A percentile compares a stretch with the other conserved stretches of the same genome.
phyloP scores from a whole-genome alignment of 805 yeast species.

The Myxozyma neotropica region DNA sequence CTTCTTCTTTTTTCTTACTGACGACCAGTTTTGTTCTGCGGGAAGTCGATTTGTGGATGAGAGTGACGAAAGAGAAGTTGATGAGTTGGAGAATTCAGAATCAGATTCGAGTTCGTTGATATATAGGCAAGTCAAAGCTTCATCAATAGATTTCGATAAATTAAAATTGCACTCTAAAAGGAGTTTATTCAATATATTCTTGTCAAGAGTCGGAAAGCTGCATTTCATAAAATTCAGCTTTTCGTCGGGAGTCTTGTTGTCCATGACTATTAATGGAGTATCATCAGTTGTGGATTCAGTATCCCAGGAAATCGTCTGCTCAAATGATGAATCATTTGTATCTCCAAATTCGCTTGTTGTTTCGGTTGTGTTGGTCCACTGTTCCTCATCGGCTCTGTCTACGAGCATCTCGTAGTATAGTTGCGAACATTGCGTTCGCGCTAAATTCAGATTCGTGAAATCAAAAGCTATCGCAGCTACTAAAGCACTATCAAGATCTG shows the following conservation, averaged over 20 bases:
- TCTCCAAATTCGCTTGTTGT: background rate
- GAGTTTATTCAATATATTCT: background rate
- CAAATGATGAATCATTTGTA: background rate
- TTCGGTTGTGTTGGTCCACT: background rate
- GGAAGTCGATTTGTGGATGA: background rate
- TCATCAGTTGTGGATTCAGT: slow-evolving; percentile 3
- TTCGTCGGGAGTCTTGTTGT: slow-evolving; percentile 5
- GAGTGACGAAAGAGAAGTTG: background rate
- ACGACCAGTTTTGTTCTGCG: slow-evolving; percentile 1
- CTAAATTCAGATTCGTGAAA: background rate
- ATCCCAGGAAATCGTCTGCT: slow-evolving; percentile 5
- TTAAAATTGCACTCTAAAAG: slow-evolving; percentile 3
- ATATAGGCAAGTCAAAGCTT: slow-evolving; percentile 6
- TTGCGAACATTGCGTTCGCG: slow-evolving; percentile 11
- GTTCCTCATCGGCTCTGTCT: slow-evolving; percentile 12
- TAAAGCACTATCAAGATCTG: slow-evolving; percentile 23
- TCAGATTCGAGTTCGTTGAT: background rate
- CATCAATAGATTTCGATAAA: slow-evolving; percentile 12
- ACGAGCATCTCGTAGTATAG: slow-evolving; percentile 14
- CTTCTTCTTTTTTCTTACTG: slow-evolving; percentile 1
- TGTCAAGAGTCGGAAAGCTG: slow-evolving; percentile 11
- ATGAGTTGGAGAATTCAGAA: background rate
- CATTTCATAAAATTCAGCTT: slow-evolving; percentile 8
- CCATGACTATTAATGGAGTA: background rate
- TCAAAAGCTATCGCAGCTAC: slow-evolving; percentile 25